A percentile compares a stretch with the other conserved stretches of the same genome.
phyloP scores from a whole-genome alignment of 208 protist genomes.

The Baffinella frigidus region DNA sequence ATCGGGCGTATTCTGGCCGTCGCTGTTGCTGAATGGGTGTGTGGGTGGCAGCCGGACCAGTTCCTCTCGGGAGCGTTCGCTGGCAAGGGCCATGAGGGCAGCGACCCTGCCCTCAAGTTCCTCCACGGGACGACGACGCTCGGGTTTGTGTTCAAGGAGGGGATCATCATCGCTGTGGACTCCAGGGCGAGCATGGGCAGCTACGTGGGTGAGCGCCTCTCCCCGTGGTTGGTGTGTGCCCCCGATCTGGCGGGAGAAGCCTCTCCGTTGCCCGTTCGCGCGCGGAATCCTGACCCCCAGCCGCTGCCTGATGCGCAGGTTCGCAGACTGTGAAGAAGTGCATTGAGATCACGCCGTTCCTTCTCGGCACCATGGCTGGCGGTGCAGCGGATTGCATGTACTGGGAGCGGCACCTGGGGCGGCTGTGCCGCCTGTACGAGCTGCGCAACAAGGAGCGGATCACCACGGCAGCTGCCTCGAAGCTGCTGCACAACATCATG shows the following conservation, averaged over 20 bases:
- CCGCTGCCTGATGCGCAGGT: conserved; percentile 72
- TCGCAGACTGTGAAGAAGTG: conserved; percentile 99
- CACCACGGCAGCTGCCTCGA: conserved; percentile 96
- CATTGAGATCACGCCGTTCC: conserved; percentile 92
- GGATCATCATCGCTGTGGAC: conserved; percentile 99
- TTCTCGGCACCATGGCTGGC: conserved; percentile 99
- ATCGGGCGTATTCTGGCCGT: neutral
- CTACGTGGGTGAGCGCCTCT: conserved; percentile 86
- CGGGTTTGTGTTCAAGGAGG: conserved; percentile 93
- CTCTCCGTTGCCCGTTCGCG: neutral
- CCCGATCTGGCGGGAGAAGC: neutral
- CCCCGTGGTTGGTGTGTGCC: neutral
- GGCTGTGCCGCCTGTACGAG: conserved; percentile 79
- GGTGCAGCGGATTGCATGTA: conserved; percentile 99
- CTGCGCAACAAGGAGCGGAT: conserved; percentile 93
- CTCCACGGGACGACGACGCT: conserved; percentile 98
- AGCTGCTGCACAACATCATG: conserved; percentile 98
- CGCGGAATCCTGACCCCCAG: neutral
- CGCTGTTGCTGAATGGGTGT: neutral
- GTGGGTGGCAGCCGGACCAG: conserved; percentile 35
- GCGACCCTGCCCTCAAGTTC: conserved; percentile 71
- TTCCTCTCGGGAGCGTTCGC: conserved; percentile 41
- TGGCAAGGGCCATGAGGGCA: neutral
- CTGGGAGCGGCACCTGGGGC: conserved; percentile 89
- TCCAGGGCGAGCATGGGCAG: conserved; percentile 95